phyloP scores from a whole-genome alignment of 1,284 basidiomycete genomes.

The Polyporus tsugae region DNA sequence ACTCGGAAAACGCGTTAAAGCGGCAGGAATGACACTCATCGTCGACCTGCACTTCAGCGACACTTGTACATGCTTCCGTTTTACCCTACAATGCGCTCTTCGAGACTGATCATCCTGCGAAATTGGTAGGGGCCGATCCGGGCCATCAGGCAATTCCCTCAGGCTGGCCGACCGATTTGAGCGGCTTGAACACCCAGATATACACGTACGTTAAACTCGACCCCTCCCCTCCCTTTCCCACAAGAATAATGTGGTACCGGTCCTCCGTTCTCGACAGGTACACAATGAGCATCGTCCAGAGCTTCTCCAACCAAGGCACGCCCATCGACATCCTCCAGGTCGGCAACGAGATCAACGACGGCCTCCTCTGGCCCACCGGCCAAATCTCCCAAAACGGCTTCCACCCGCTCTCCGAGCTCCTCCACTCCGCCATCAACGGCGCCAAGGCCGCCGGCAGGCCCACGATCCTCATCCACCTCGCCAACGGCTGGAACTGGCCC shows the following conservation, averaged over 20 bases:
- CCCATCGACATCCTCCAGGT: slow-evolving; percentile 63
- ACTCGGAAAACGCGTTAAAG: slow-evolving; percentile 62
- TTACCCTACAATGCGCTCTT: neutral
- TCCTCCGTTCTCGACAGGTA: slow-evolving; percentile 47
- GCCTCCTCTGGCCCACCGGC: slow-evolving; percentile 69
- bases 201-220: slow-evolving; percentile 50
- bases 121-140: slow-evolving; percentile 63
- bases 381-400: slow-evolving; percentile 62
- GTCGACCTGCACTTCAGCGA: slow-evolving; percentile 73
- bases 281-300: slow-evolving; percentile 57
- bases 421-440: slow-evolving; percentile 62
- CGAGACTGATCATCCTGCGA: slow-evolving; percentile 43
- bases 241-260: neutral
- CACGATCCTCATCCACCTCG: slow-evolving; percentile 67
- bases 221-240: neutral
- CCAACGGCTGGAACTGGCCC: slow-evolving; percentile 66
- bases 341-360: slow-evolving; percentile 71
- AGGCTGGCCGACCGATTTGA: slow-evolving; percentile 61
- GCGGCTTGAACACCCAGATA: slow-evolving; percentile 60
- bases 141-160: slow-evolving; percentile 67
- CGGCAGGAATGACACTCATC: slow-evolving; percentile 63
- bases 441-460: slow-evolving; percentile 56
- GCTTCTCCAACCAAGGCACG: slow-evolving; percentile 61
- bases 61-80: slow-evolving; percentile 52
- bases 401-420: slow-evolving; percentile 62